Evolutionary conservation across 331 rosid species (phyloP).

Genomic region (Malus hybrid): DNA sequence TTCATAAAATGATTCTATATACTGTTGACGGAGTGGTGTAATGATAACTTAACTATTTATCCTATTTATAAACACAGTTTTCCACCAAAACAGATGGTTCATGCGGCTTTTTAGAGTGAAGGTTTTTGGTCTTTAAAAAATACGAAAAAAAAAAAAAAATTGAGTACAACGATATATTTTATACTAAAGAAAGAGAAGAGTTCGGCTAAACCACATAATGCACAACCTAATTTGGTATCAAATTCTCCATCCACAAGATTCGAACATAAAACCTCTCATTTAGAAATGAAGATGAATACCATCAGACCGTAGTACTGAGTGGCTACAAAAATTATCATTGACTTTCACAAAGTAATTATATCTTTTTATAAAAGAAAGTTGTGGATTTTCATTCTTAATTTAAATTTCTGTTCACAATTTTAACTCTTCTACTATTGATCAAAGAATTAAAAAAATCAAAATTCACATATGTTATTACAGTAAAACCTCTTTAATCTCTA

Average conservation of each 20-base stretch:
- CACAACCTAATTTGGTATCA: too few species aligned
- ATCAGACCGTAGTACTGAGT: too few species aligned
- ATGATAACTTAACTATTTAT: neutral
- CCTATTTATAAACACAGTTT: neutral
- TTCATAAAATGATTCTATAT: neutral
- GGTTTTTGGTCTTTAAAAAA: neutral
- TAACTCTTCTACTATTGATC: neutral
- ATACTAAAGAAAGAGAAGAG: rapidly evolving
- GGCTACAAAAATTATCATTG: too few species aligned
- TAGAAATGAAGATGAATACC: rapidly evolving
- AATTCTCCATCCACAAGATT: too few species aligned
- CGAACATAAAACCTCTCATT: too few species aligned
- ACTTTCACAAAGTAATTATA: neutral
- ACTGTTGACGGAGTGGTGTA: neutral
- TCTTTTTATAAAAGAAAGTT: neutral
- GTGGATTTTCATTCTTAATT: neutral
- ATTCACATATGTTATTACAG: too few species aligned
- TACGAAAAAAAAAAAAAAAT: too few species aligned
- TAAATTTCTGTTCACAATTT: too few species aligned
- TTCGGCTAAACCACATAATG: neutral
- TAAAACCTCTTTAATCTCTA: too few species aligned
- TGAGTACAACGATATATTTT: neutral
- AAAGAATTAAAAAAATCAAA: neutral
- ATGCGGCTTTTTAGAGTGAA: neutral
- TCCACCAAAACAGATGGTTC: neutral